phyloP scores from a whole-genome alignment of 2,329 filamentous ascomycete species.

The Cladophialophora bantiana region DNA sequence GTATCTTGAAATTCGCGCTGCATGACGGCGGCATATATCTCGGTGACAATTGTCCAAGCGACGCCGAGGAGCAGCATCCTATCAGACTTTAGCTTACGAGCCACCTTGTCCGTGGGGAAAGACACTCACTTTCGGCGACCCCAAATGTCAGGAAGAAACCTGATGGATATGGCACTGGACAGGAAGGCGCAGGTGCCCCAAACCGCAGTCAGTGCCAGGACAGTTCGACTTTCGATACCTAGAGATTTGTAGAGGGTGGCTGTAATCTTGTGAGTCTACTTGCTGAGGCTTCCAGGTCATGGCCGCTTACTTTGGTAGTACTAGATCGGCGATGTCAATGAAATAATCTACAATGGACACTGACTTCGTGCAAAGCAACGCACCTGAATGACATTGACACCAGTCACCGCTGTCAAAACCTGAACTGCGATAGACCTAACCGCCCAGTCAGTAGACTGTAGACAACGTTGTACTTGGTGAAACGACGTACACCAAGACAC shows the following conservation, averaged over 20 bases:
- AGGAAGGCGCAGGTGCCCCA: conserved; percentile 92
- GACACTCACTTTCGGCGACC: conserved; percentile 49
- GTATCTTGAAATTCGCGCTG: conserved; percentile 63
- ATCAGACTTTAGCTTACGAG: background rate
- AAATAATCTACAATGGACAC: background rate
- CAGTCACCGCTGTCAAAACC: conserved; percentile 82
- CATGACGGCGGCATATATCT: conserved; percentile 67
- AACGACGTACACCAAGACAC: conserved; percentile 61
- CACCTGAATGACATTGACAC: conserved; percentile 88
- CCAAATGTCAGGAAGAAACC: conserved; percentile 64
- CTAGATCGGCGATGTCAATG: conserved; percentile 1
- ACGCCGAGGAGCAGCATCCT: conserved; percentile 63
- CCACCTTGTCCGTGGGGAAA: background rate
- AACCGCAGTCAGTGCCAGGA: conserved; percentile 77
- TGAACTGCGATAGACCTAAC: conserved; percentile 68
- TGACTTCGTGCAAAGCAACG: conserved; percentile 4
- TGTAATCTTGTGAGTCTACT: conserved; percentile 46
- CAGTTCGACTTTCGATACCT: conserved; percentile 53
- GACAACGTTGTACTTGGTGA: background rate
- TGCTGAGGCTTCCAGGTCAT: background rate
- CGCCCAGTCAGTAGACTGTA: conserved; percentile 38
- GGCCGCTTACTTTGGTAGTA: conserved; percentile 68
- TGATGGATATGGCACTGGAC: conserved; percentile 67
- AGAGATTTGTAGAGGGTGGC: conserved; percentile 74
- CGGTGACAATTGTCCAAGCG: conserved; percentile 58